phyloP scores from a whole-genome alignment of 176 grass and related monocot species.

The Zoysia japonica region DNA sequence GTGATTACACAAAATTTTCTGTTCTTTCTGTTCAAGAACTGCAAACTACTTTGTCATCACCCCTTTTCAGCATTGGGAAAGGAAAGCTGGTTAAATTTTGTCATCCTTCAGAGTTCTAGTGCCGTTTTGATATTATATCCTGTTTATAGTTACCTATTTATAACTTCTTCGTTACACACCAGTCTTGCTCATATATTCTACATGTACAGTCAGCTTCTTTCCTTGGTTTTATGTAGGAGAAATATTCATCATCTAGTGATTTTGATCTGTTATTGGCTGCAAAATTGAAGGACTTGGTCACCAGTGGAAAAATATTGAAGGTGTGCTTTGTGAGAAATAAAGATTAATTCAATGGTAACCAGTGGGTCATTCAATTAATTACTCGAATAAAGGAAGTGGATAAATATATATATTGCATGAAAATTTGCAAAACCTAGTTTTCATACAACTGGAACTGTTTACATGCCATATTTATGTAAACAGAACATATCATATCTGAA shows the following conservation, averaged over 20 bases:
- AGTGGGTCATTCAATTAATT: conserved; percentile 7
- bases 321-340: conserved; percentile 34
- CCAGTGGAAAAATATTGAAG: conserved; percentile 70
- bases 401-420: neutral
- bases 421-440: conserved; percentile 13
- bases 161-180: neutral
- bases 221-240: conserved; percentile 48
- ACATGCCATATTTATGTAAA: conserved; percentile 36
- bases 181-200: conserved; percentile 16
- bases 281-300: conserved; percentile 58
- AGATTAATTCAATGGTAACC: conserved; percentile 12
- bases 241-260: conserved; percentile 58
- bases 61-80: neutral
- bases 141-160: conserved; percentile 21
- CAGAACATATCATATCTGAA: conserved; percentile 20
- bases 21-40: conserved; percentile 2
- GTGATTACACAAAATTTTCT: neutral
- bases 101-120: conserved; percentile 11
- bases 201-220: conserved; percentile 19
- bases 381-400: neutral
- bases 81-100: conserved; percentile 5
- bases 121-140: neutral
- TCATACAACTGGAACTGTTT: conserved; percentile 5
- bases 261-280: conserved; percentile 65
- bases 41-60: conserved; percentile 7